Percentiles rank a stretch among this genome's conserved stretches.
Conservation (phyloP, 139 green algal species). For the Asterochloris sp. region DNA sequence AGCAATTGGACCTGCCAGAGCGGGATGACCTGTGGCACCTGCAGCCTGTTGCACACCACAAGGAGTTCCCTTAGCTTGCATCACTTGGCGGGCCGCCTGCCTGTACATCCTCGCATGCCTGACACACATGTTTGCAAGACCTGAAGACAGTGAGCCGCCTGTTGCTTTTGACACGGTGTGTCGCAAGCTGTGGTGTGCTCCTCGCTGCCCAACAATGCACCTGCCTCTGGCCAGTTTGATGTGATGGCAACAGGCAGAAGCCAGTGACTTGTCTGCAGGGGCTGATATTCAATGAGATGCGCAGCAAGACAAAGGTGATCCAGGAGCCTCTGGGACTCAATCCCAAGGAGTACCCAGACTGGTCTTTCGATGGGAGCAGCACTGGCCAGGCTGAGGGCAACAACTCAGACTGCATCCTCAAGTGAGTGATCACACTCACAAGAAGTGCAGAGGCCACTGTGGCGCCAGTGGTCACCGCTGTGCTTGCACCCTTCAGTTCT, state of each 20-base stretch:
- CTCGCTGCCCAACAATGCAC: too few relatives aligned
- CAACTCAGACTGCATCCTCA: conserved; percentile 91
- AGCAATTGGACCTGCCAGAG: not conserved
- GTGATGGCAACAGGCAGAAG: too few relatives aligned
- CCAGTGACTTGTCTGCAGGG: conserved; percentile 43
- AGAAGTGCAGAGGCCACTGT: too few relatives aligned
- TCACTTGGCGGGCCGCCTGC: too few relatives aligned
- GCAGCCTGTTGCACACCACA: not conserved
- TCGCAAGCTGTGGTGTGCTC: too few relatives aligned
- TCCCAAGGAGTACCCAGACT: conserved; percentile 76
- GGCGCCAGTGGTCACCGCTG: too few relatives aligned
- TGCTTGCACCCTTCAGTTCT: too few relatives aligned
- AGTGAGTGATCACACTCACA: conserved; percentile 18
- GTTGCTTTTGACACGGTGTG: too few relatives aligned
- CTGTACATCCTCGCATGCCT: too few relatives aligned
- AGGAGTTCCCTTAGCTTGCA: too few relatives aligned
- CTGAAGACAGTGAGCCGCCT: too few relatives aligned
- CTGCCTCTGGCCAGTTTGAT: not conserved
- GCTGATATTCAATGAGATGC: conserved; percentile 92
- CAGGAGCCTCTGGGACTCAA: conserved; percentile 62
- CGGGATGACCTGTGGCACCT: not conserved
- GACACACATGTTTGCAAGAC: too few relatives aligned
- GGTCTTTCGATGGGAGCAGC: conserved; percentile 71
- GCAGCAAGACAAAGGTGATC: conserved; percentile 88
- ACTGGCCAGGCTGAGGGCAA: conserved; percentile 87